phyloP scores from a whole-genome alignment of 768 basidiomycete genomes.

The Tricholoma bakamatsutake region DNA sequence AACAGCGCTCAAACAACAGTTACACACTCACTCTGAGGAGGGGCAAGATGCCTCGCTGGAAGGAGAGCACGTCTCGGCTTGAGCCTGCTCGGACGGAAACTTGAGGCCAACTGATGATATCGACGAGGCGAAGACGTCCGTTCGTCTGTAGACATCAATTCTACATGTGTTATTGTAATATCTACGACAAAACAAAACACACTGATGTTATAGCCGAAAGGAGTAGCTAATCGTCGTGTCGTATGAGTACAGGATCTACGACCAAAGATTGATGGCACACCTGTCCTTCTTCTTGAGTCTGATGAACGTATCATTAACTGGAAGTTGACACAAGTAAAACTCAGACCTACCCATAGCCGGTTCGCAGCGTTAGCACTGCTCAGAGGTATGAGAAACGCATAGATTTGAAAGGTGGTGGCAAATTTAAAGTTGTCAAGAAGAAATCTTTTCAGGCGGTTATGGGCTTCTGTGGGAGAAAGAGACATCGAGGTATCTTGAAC shows the following conservation, averaged over 20 bases:
- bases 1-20: background rate
- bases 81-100: conserved; percentile 35
- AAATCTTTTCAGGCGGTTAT: conserved; percentile 38
- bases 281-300: conserved; percentile 48
- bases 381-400: conserved; percentile 36
- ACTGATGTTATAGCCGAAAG: conserved; percentile 33
- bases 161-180: background rate
- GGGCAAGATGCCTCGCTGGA: conserved; percentile 51
- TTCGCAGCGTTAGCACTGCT: conserved; percentile 34
- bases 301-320: too few species aligned
- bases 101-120: conserved; percentile 40
- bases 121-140: conserved; percentile 42
- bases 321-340: background rate
- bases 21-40: conserved; percentile 38
- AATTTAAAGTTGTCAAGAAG: conserved; percentile 41
- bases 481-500: conserved; percentile 19
- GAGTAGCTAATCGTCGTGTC: conserved; percentile 27
- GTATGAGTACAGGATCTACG: conserved; percentile 6
- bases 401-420: conserved; percentile 32
- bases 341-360: conserved; percentile 32
- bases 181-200: too few species aligned
- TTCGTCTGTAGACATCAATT: conserved; percentile 28
- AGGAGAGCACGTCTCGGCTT: conserved; percentile 38
- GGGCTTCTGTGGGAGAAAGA: conserved; percentile 41
- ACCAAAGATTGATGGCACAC: conserved; percentile 23